Evolutionary conservation across 2,329 filamentous ascomycete genomes (phyloP), one percentile per base, ranked within the genome.

Genomic region (Aureobasidium musti): DNA sequence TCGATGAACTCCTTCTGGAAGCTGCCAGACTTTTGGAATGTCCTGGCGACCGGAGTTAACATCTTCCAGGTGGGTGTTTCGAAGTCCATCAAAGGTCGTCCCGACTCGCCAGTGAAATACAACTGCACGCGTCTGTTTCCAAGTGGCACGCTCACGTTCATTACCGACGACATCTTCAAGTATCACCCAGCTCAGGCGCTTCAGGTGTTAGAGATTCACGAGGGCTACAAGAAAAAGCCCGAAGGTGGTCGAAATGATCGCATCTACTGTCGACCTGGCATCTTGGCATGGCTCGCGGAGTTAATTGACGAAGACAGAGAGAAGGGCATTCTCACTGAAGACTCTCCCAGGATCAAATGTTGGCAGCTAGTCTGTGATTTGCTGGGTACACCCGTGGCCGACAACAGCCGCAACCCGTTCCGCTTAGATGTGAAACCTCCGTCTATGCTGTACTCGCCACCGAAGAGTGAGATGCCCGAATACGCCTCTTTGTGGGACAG

Each of bases 111-210:
- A 13, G 65, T 70, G 5, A 50, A 43, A 5, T 72, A 70, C 10
- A 67, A 67, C 5, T 72, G 69, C 66, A 67, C 73, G 70, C 67
- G 74, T 67, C 56, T 76, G 68, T 80, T 81, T 52, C 77, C 79
- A 0, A 69, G 72, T 28, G 79, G 79, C 6, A 73, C 72, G 7
- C 73, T 79, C 6, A 74, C 77, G 13, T 79, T 79, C 69, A 77
- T 82, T 19, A 81, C 79, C 1, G 79, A 81, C 45, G 77, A 81
- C 33, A 73, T 80, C 1, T 78, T 81, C 50, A 69, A 74, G n/a
- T 68, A 77, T 50, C 69, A 76, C 53, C 79, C 79, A 5, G 71
- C 73, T 54, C 69, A 76, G 33, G 79, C 78, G 0, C 68, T 76
- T 2, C 63, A 72, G 8, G 75, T 81, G 14, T 69, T 81, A 10